Base-by-base conservation (phyloP, 345 rosid genomes). In the Gossypium arboreum region DNA sequence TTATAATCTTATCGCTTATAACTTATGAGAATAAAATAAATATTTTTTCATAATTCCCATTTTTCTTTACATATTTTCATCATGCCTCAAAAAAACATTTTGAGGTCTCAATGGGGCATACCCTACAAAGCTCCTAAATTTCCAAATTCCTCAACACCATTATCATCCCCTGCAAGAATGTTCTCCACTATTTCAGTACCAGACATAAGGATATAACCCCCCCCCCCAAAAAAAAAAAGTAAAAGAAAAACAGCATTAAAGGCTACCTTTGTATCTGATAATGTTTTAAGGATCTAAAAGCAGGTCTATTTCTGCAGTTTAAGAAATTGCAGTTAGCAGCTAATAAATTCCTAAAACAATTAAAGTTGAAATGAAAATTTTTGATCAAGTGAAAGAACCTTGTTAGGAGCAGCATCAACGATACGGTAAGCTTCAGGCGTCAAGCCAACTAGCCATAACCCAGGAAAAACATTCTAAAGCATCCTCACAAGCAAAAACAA, bases 361-460 rank as follows among this genome's bases (percentile, higher is more conserved):
- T 54, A 5, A 20, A 22, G 18, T 18, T 52, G 11, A 62, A 58
- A 71, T 68, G 51, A 58, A 74, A 75, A 12, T n/a, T 66, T 27
- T 70, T 34, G 60, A 75, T 71, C 5, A 9, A 57, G 61, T 15
- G 60, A 71, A 61, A 62, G 57, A 45, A 75, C 98, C 97, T 90
- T 91, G 57, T 83, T 73, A n/a, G 86, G 89, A 75, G 90, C 69
- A 62, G 90, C 69, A 62, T 84, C 88, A 20, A 86, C 72, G 22
- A 84, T 72, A 74, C 86, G 87, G 74, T 79, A 93, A 76, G 89
- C 85, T 86, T 95, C 98, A 15, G 88, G 93, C 4, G 94, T 85
- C 64, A 82, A 68, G 0, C 98, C 99, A 24, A 87, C 97, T 82
- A 95, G 79, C 91, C 97, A 90, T 77, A 88, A 70, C 7, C 99